A percentile compares a stretch with the other conserved stretches of the same genome.
These are phyloP conservation scores for Pleurotus eryngii DNA, from an alignment of 768 basidiomycete genomes.

Conservation along the genomic window DNA sequence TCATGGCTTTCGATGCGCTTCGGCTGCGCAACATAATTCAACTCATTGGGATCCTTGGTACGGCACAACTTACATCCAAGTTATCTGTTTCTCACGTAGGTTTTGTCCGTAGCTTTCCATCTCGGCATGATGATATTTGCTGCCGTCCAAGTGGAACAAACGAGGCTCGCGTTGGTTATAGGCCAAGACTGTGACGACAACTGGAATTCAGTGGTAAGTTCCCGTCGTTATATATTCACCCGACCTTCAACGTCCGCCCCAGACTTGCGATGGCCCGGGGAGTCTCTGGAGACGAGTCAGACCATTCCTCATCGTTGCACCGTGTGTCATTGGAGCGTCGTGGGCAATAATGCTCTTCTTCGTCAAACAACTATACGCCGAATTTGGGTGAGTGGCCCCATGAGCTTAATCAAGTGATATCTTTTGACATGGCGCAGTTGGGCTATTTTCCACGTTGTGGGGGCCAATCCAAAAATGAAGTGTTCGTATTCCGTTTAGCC, in stretches of 20 bases:
- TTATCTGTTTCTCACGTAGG: no score
- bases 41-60: conserved; percentile 69
- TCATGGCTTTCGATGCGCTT: conserved; percentile 83
- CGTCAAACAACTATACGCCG: conserved; percentile 67
- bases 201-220: conserved; percentile 38
- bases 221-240: background rate
- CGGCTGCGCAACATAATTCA: conserved; percentile 77
- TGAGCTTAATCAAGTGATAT: background rate
- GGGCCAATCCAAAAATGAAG: conserved; percentile 83
- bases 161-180: conserved; percentile 55
- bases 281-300: conserved; percentile 59
- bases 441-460: conserved; percentile 89
- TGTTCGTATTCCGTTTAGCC: conserved; percentile 38
- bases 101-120: conserved; percentile 58
- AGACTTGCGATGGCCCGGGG: conserved; percentile 48
- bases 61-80: conserved; percentile 11
- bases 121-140: conserved; percentile 69
- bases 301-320: conserved; percentile 70
- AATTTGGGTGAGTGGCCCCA: conserved; percentile 69
- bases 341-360: conserved; percentile 69
- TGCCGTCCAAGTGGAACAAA: conserved; percentile 75
- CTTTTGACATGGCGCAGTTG: conserved; percentile 47
- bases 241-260: background rate
- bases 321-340: conserved; percentile 62
- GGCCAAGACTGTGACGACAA: conserved; percentile 29